Evolutionary conservation across 768 basidiomycete species (phyloP).

Genomic region (Collybiopsis luxurians): DNA sequence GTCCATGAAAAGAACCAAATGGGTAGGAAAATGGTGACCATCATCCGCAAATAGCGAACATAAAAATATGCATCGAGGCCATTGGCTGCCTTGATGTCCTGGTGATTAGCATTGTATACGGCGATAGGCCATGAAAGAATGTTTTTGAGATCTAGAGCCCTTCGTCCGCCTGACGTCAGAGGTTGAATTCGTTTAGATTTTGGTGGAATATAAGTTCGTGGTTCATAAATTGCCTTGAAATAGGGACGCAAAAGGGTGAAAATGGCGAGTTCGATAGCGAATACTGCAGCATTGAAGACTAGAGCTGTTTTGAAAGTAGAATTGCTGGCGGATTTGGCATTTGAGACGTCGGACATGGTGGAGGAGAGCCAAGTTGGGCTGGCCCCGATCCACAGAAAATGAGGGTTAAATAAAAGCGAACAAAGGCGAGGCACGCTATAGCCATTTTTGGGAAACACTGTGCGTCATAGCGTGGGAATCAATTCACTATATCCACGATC

Average conservation of each 20-base stretch:
- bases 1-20: conserved; percentile 92
- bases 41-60: conserved; percentile 84
- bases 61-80: conserved; percentile 94
- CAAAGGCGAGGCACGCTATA: no score
- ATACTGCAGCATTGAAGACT: conserved; percentile 75
- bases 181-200: conserved; percentile 47
- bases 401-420: no score
- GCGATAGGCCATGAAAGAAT: conserved; percentile 66
- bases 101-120: conserved; percentile 60
- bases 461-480: not conserved
- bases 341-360: not conserved
- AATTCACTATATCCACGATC: not conserved
- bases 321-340: conserved; percentile 21
- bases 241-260: conserved; percentile 84
- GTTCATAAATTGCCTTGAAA: conserved; percentile 90
- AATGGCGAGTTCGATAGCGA: conserved; percentile 62
- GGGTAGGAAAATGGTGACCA: conserved; percentile 78
- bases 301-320: conserved; percentile 82
- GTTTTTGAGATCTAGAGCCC: not conserved
- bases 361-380: not conserved
- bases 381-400: no score
- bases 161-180: not conserved
- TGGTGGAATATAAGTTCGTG: conserved; percentile 64
- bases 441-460: not conserved
- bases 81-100: conserved; percentile 61